Evolutionary conservation across 768 basidiomycete genomes (phyloP), one percentile per base, ranked within the genome.

Genomic region (Xerocomus brunneocitrinus): DNA sequence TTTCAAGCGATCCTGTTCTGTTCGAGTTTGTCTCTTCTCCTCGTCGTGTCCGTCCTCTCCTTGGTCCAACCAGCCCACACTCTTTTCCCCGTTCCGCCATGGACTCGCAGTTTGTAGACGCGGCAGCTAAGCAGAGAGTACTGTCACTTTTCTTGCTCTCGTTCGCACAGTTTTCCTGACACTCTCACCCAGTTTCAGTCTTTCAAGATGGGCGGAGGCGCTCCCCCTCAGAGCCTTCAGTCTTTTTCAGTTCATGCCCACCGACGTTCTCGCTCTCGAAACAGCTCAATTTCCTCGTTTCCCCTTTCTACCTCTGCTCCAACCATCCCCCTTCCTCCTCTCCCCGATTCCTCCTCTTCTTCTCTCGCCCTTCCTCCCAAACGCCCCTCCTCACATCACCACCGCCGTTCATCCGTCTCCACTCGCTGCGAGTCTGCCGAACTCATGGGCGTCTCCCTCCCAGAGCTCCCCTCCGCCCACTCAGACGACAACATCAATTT

Each of bases 361-460:
- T 60, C 64, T 61, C 54, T 60, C 42, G 56, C 59, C 22, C 50
- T 54, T 8, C 59, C 61, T 27, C 34, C 78, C 27, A 86, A 84
- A 62, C 86, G 84, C 59, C 69, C 67, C 31, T 79, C 79, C 54
- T 94, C 92, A 0, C 91, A 91, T 61, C 93, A 95, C 62, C 79
- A 82, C 13, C 89, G 93, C 45, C 82, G 83, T 39, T 92, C 91
- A 1, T 91, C 89, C 25, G 90, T 95, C 27, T 91, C 93, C 9
- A 95, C 92, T 38, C 85, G 91, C 56, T 80, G 79, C 59, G 93
- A 95, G 73, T 93, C 91, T 19, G 87, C 91, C 16, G 93, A 95
- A 62, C 74, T 95, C 64, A 94, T 95, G 89, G 90, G 91, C 27
- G 80, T 90, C 12, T 71, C 85, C 24, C 73, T 89, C 36, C 83